Base-by-base conservation (phyloP, 2,329 filamentous ascomycete genomes). In the Colletotrichum godetiae region DNA sequence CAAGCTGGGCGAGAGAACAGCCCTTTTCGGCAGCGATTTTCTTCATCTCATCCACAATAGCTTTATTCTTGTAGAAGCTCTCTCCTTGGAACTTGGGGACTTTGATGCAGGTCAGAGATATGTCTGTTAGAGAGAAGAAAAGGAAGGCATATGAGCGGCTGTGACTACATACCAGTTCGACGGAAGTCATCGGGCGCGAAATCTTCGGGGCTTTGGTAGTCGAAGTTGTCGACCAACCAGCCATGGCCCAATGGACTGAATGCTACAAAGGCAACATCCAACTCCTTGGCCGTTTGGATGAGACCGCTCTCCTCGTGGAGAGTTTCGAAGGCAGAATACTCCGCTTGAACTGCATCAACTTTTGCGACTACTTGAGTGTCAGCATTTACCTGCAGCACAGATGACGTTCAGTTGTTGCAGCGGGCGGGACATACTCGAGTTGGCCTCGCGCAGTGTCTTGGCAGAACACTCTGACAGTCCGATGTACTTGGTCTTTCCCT, bases 401-500 rank as follows among this genome's bases (percentile, higher is more conserved):
- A 22, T 24, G 11, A 4, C 1, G 15, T 2, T 7, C 1, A 19
- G 11, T 27, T 2, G 19, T 31, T 35, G 3, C 33, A 6, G 7
- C 3, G 0, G 3, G 24, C 59, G 1, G 27, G 4, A 76, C 79
- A 55, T 62, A 86, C 84, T 85, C 1, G 83, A 82, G 67, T 85
- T 83, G 0, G 84, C 86, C 68, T 84, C 85, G 24, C 84, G 82
- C 5, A 87, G 75, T 0, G 85, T 87, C 2, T 77, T 77, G 0
- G 84, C 84, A 2, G 85, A 86, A 73, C 85, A 86, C 69, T 87
- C 86, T 0, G 84, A 86, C 0, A 87, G 79, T 12, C 84, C 86
- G 62, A 87, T 86, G 67, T 86, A 86, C 77, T 86, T 86, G 27
- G 84, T 86, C 77, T 86, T 87, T 5, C 85, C 85, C 0, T 82